phyloP scores from a whole-genome alignment of 192 early-diverging fungal genomes.

The Entomortierella parvispora region DNA sequence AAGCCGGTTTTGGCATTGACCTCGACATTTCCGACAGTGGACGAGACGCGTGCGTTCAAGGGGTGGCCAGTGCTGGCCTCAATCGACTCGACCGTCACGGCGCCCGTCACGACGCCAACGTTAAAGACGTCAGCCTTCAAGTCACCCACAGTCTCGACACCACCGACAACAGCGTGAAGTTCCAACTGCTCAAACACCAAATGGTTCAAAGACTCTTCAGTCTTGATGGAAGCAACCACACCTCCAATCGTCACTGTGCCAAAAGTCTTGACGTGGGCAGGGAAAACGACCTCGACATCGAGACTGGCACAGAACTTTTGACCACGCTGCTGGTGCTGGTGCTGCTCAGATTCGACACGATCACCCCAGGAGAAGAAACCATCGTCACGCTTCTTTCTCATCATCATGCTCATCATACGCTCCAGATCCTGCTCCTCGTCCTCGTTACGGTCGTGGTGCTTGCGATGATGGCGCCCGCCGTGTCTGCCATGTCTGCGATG shows the following conservation, averaged over 20 bases:
- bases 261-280: neutral
- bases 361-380: neutral
- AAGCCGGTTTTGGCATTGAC: slow-evolving; percentile 8
- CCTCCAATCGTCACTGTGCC: slow-evolving; percentile 16
- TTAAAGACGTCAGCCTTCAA: neutral
- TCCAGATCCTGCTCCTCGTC: neutral
- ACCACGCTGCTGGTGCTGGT: neutral
- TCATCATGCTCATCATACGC: neutral
- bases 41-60: neutral
- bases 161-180: neutral
- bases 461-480: neutral
- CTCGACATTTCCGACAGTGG: neutral
- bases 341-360: neutral
- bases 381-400: slow-evolving; percentile 4
- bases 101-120: slow-evolving; percentile 4
- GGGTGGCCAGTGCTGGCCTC: slow-evolving; percentile 9
- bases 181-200: slow-evolving; percentile 8
- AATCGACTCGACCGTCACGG: slow-evolving; percentile 9
- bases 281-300: slow-evolving; percentile 29
- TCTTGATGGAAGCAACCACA: slow-evolving; percentile 6
- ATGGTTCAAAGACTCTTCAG: neutral
- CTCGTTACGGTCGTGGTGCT: neutral
- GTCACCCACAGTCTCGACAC: neutral
- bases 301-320: slow-evolving; percentile 27
- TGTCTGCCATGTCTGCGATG: slow-evolving; percentile 20